Percentiles rank a stretch among this genome's conserved stretches.
Conservation (phyloP, 768 basidiomycete species). For the Suillus paluster region DNA sequence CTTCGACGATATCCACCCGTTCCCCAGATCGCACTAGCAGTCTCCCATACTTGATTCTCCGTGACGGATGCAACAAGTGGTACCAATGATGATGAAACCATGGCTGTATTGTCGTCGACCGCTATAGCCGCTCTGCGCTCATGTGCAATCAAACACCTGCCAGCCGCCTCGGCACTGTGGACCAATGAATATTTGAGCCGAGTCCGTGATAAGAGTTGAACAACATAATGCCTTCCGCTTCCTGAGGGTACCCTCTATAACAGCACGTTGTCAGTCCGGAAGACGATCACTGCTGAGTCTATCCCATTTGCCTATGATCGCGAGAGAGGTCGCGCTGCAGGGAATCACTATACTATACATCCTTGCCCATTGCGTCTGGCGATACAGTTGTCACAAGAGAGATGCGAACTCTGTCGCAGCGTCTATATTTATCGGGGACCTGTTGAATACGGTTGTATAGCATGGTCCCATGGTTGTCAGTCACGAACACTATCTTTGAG, state of each 20-base stretch:
- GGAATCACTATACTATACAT: not conserved
- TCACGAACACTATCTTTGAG: not conserved
- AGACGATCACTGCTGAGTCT: not conserved
- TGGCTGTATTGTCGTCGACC: not conserved
- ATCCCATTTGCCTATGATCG: not conserved
- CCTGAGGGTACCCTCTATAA: not conserved
- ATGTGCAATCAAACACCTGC: not conserved
- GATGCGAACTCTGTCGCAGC: not conserved
- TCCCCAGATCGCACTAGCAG: not conserved
- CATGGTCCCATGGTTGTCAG: not conserved
- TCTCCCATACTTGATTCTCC: not conserved
- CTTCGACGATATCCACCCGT: not conserved
- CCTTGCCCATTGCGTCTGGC: not conserved
- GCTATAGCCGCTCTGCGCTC: not conserved
- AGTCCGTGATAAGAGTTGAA: not conserved
- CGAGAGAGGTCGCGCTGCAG: not conserved
- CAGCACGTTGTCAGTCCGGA: not conserved
- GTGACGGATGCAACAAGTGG: not conserved
- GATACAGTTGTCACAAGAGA: not conserved
- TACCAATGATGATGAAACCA: not conserved
- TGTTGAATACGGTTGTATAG: too few species aligned
- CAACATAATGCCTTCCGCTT: not conserved
- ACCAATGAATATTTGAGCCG: not conserved
- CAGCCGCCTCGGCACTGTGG: not conserved
- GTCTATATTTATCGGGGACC: not conserved